These are phyloP conservation scores for Phytophthora chlamydospora DNA, from an alignment of 352 stramenopile species.

Conservation along the genomic window DNA sequence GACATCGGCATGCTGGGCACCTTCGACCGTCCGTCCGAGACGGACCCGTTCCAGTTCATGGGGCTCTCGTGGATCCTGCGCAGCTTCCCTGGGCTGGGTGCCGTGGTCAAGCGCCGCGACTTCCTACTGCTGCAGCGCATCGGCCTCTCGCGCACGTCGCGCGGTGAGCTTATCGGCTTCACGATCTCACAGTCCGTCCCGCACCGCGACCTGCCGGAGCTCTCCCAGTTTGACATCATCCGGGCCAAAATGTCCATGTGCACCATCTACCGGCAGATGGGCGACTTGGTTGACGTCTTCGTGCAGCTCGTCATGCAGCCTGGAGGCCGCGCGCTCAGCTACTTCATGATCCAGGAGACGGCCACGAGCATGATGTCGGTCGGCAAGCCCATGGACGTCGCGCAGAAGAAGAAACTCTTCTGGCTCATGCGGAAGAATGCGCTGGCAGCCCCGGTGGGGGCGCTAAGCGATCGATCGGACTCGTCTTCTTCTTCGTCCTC, in stretches of 20 bases:
- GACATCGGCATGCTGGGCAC: constrained; percentile 48
- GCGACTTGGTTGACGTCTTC: constrained; percentile 50
- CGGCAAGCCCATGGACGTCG: constrained; percentile 44
- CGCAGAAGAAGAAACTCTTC: constrained; percentile 66
- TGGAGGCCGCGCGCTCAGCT: constrained; percentile 37
- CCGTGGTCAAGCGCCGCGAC: constrained; percentile 45
- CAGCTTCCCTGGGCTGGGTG: constrained; percentile 40
- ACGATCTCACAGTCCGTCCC: constrained; percentile 50
- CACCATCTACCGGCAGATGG: constrained; percentile 51
- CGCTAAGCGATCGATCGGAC: constrained; percentile 6
- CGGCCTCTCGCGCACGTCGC: constrained; percentile 40
- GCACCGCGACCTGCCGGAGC: constrained; percentile 52
- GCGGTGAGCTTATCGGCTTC: constrained; percentile 51
- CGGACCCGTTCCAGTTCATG: constrained; percentile 59
- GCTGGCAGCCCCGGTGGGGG: background rate
- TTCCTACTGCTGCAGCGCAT: constrained; percentile 43
- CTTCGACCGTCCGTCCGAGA: constrained; percentile 38
- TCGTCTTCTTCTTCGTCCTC: constrained; percentile 41
- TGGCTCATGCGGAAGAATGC: constrained; percentile 53
- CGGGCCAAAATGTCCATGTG: constrained; percentile 51
- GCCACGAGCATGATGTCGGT: constrained; percentile 35
- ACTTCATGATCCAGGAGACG: constrained; percentile 39
- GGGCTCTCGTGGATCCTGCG: constrained; percentile 54
- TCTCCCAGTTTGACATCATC: constrained; percentile 42
- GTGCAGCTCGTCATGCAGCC: constrained; percentile 51